Conservation (phyloP, 495 filamentous ascomycete genomes). For the Lindgomyces ingoldianus region DNA sequence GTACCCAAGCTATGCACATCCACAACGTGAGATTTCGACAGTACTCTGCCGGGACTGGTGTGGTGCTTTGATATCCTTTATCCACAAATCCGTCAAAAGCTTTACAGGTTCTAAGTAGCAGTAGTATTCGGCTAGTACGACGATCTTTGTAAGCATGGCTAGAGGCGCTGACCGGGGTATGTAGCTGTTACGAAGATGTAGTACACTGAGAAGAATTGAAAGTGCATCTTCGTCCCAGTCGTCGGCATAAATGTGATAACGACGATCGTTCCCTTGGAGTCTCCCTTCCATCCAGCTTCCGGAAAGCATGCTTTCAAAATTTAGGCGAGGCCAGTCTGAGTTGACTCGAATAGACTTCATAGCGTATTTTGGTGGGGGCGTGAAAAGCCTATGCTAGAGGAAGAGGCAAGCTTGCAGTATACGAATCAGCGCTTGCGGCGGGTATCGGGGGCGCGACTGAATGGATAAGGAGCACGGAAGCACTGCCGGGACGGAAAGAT, state of each 20-base stretch:
- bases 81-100: slow-evolving; percentile 52
- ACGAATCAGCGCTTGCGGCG: too few species aligned
- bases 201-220: slow-evolving; percentile 52
- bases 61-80: slow-evolving; percentile 32
- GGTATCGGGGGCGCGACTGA: too few species aligned
- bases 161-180: slow-evolving; percentile 49
- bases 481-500: too few species aligned
- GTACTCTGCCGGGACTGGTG: slow-evolving; percentile 20
- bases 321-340: slow-evolving; percentile 52
- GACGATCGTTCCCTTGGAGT: slow-evolving; percentile 45
- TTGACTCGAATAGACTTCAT: slow-evolving; percentile 55
- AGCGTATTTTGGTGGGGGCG: too few species aligned
- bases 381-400: too few species aligned
- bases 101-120: slow-evolving; percentile 49
- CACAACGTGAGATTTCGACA: slow-evolving; percentile 44
- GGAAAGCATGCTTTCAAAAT: slow-evolving; percentile 47
- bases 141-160: slow-evolving; percentile 53
- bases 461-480: too few species aligned
- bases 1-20: slow-evolving; percentile 48
- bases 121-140: slow-evolving; percentile 56
- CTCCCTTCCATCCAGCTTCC: slow-evolving; percentile 45
- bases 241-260: slow-evolving; percentile 47
- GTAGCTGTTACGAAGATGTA: slow-evolving; percentile 51
- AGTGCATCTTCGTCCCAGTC: slow-evolving; percentile 50
- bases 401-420: too few species aligned